phyloP scores from a whole-genome alignment of 129 eudicot species.

The Heracleum sosnowskyi region DNA sequence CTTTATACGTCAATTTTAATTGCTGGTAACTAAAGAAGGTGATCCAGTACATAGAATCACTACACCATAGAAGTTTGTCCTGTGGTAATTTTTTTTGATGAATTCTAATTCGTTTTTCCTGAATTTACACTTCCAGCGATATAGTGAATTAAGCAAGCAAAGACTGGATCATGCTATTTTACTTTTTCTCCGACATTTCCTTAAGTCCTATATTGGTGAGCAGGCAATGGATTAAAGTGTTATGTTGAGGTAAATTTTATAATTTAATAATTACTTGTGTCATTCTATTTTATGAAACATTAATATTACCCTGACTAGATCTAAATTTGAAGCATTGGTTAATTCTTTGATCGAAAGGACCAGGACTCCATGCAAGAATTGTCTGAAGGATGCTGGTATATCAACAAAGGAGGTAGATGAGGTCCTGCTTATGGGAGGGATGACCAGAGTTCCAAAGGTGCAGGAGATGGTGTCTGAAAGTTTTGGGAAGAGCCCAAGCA shows the following conservation, averaged over 20 bases:
- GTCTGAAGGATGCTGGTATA: conserved; percentile 49
- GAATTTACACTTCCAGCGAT: too few relatives aligned
- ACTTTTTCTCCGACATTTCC: too few relatives aligned
- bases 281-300: too few relatives aligned
- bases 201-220: too few relatives aligned
- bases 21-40: background rate
- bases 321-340: conserved; percentile 48
- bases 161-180: too few relatives aligned
- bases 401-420: conserved; percentile 46
- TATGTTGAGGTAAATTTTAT: too few relatives aligned
- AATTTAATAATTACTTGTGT: too few relatives aligned
- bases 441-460: conserved; percentile 52
- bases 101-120: too few relatives aligned
- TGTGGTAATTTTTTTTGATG: too few relatives aligned
- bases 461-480: conserved; percentile 44
- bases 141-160: too few relatives aligned
- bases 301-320: conserved; percentile 42
- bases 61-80: too few relatives aligned
- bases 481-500: conserved; percentile 45
- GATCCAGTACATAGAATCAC: conserved; percentile 6
- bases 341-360: conserved; percentile 31
- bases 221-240: too few relatives aligned
- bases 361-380: conserved; percentile 37
- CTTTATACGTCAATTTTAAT: background rate
- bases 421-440: conserved; percentile 58